Conservation (phyloP, 108 stramenopile species). For the Cylindrotheca closterium region DNA sequence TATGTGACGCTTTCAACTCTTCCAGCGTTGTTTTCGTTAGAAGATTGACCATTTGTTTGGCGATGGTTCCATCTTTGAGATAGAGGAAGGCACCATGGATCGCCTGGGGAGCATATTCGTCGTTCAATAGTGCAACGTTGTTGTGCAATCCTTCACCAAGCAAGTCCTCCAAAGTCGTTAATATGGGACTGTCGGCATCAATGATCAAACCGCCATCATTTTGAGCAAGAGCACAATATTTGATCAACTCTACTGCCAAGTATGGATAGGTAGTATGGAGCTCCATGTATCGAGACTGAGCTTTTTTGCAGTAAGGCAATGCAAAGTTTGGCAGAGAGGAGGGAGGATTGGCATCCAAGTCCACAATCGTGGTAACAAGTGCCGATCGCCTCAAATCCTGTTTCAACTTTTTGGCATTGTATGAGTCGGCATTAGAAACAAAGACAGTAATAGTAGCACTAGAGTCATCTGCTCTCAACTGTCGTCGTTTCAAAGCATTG, state of each 20-base stretch:
- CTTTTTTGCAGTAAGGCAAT: background rate
- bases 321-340: conserved; percentile 16
- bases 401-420: conserved; percentile 15
- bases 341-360: conserved; percentile 10
- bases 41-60: conserved; percentile 28
- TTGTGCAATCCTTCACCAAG: background rate
- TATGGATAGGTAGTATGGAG: conserved; percentile 26
- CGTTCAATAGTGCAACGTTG: conserved; percentile 30
- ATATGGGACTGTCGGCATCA: conserved; percentile 52
- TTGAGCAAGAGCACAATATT: conserved; percentile 62
- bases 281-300: background rate
- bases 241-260: conserved; percentile 70
- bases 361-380: conserved; percentile 1
- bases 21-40: conserved; percentile 29
- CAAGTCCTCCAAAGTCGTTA: conserved; percentile 20
- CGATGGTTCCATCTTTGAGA: conserved; percentile 16
- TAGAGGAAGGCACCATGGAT: conserved; percentile 32
- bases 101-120: conserved; percentile 11
- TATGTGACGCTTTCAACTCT: conserved; percentile 17
- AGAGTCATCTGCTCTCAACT: background rate
- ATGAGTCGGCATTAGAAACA: background rate
- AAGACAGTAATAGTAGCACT: background rate
- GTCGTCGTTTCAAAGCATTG: background rate
- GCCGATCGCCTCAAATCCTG: conserved; percentile 9
- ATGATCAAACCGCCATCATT: conserved; percentile 52